phyloP scores from a whole-genome alignment of 441 rosid species.

The Populus tomentosa region DNA sequence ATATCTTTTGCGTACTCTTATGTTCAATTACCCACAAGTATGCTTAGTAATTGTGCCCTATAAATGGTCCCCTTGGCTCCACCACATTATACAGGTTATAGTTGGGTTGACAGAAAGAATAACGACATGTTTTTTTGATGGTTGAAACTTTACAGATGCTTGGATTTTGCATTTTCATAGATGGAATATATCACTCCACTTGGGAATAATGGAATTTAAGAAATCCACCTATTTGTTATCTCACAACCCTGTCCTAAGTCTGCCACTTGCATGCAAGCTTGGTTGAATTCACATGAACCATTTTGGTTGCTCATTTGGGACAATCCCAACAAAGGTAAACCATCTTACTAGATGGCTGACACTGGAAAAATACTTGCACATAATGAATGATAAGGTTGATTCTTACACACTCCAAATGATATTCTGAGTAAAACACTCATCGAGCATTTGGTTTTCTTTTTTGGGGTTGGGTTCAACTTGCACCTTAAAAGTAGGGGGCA shows the following conservation, averaged over 20 bases:
- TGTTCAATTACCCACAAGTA: neutral
- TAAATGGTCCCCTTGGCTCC: neutral
- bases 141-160: neutral
- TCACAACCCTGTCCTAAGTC: neutral
- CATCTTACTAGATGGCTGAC: neutral
- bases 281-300: neutral
- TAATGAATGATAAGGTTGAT: neutral
- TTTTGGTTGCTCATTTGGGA: neutral
- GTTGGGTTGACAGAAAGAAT: neutral
- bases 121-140: too few species aligned
- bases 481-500: neutral
- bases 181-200: neutral
- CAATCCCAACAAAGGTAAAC: neutral
- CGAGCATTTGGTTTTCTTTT: neutral
- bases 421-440: neutral
- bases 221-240: neutral
- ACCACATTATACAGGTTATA: neutral
- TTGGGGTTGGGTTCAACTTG: conserved; percentile 1
- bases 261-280: neutral
- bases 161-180: neutral
- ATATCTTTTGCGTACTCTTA: neutral
- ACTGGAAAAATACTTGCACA: neutral
- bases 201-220: neutral
- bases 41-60: neutral
- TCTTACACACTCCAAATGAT: conserved; percentile 5